Evolutionary conservation across 257 asterid species (phyloP), one percentile per base, ranked within the genome.

Genomic region (Solanum lycopersicoides): DNA sequence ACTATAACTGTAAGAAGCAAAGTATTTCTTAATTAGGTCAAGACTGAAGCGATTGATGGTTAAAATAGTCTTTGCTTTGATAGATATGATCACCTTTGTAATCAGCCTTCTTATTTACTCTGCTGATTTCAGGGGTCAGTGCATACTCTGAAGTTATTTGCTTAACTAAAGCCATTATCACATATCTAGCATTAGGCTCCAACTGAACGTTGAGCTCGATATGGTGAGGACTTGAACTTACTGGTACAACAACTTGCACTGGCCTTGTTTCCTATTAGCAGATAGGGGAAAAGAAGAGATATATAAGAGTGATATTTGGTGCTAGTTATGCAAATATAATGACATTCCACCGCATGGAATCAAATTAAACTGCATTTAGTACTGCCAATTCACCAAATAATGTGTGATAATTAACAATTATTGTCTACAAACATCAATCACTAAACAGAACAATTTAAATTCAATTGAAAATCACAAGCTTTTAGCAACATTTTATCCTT

Each of bases 181-280:
- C 98, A 87, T 94, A 93, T 83, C 89, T 93, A 69, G 94, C 94
- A 88, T 94, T 93, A 15, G 94, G 90, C 92, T 96, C 97, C 15
- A 87, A 71, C 90, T 89, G 88, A 12, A 95, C 96, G 56, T 96
- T 94, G 84, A 96, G 93, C 90, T 94, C 98, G 75, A 95, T 88
- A 85, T 96, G 98, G 91, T 96, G 97, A 89, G 93, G 96, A 87
- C 98, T 95, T 85, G 95, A 93, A 90, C 94, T 91, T 86, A 95
- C 77, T 18, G 96, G 97, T 41, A 95, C 95, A 12, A 90, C 92
- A 44, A 92, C 93, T 92, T 94, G 94, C 87, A 87, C 88, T 28
- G 95, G 92, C 92, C 89, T 91, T 45, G 96, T 88, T 89, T 96
- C 98, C 98, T 95, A 91, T 87, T 45, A 86, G 11, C 41, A 86